Evolutionary conservation across 108 stramenopile species (phyloP).

Genomic region (Cyclotella choctawhatcheeana): DNA sequence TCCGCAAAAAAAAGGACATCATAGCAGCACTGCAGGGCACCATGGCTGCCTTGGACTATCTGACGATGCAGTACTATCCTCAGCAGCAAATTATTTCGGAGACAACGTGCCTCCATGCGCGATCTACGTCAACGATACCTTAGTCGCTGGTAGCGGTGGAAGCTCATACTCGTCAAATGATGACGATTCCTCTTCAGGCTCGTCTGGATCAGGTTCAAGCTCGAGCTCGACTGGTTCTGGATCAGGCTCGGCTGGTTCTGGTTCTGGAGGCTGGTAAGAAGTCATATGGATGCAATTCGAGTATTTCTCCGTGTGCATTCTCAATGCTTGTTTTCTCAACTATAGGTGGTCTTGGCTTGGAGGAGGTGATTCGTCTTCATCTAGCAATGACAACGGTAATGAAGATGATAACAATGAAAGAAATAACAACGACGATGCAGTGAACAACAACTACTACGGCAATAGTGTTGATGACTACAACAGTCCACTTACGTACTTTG

Average conservation of each 20-base stretch:
- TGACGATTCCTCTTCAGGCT: too few relatives aligned
- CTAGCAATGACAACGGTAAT: neutral
- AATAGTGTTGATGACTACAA: neutral
- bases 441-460: neutral
- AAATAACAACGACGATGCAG: neutral
- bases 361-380: neutral
- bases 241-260: neutral
- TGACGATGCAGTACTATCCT: slow-evolving; percentile 14
- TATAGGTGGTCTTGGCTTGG: too few relatives aligned
- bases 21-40: neutral
- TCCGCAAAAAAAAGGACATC: neutral
- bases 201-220: slow-evolving; percentile 11
- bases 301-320: too few relatives aligned
- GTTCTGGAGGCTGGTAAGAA: neutral
- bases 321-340: too few relatives aligned
- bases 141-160: slow-evolving; percentile 9
- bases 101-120: slow-evolving; percentile 21
- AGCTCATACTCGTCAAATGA: too few relatives aligned
- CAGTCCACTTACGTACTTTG: slow-evolving; percentile 30
- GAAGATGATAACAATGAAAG: neutral
- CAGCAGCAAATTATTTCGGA: slow-evolving; percentile 22
- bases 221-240: neutral
- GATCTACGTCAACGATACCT: slow-evolving; percentile 10
- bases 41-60: slow-evolving; percentile 35
- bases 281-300: too few relatives aligned